phyloP scores from a whole-genome alignment of 192 early-diverging fungal genomes.

The Podila verticillata region DNA sequence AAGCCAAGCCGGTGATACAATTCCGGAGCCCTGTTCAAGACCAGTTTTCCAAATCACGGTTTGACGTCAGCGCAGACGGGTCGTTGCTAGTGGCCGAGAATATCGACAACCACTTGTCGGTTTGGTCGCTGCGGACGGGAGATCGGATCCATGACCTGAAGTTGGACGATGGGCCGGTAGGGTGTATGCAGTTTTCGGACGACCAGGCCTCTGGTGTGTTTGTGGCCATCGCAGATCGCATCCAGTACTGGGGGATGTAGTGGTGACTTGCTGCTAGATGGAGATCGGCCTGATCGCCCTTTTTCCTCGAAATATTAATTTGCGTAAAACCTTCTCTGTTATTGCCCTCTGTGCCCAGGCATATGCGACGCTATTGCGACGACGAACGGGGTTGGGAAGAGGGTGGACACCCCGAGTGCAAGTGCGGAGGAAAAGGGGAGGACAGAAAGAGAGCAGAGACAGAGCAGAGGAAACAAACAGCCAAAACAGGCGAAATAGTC shows the following conservation, averaged over 20 bases:
- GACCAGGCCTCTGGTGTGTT: slow-evolving; percentile 18
- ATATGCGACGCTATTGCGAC: too few relatives aligned
- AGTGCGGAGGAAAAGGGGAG: too few relatives aligned
- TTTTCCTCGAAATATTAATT: too few relatives aligned
- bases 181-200: slow-evolving; percentile 11
- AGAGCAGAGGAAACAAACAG: too few relatives aligned
- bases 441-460: too few relatives aligned
- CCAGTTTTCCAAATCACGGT: slow-evolving; percentile 17
- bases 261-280: neutral
- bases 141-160: slow-evolving; percentile 26
- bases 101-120: slow-evolving; percentile 12
- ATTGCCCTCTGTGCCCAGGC: too few relatives aligned
- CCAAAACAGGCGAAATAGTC: too few relatives aligned
- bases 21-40: slow-evolving; percentile 10
- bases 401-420: too few relatives aligned
- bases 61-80: slow-evolving; percentile 25
- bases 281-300: neutral
- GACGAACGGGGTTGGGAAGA: too few relatives aligned
- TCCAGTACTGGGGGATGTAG: slow-evolving; percentile 24
- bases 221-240: slow-evolving; percentile 10
- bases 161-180: slow-evolving; percentile 2
- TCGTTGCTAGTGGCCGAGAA: slow-evolving; percentile 31
- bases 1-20: slow-evolving; percentile 20
- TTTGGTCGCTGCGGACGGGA: slow-evolving; percentile 38
- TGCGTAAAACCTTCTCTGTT: too few relatives aligned